A percentile compares a stretch with the other conserved stretches of the same genome.
These are phyloP conservation scores for Lomentospora prolificans DNA, from an alignment of 2,329 filamentous ascomycete genomes.

Conservation along the genomic window DNA sequence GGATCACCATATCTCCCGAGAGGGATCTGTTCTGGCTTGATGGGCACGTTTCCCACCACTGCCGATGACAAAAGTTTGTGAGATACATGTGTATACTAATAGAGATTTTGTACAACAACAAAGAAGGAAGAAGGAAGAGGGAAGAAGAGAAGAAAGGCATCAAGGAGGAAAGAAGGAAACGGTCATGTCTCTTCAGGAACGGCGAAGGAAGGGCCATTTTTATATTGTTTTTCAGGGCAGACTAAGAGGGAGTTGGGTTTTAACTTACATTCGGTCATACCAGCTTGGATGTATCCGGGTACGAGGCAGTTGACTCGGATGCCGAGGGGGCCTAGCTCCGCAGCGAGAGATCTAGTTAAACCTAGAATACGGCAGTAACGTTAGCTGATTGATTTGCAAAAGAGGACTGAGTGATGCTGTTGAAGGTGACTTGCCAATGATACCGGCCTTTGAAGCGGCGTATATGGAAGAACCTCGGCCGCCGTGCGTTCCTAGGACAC, in stretches of 20 bases:
- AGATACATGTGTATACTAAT: background rate
- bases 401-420: background rate
- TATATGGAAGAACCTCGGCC: slow-evolving; percentile 64
- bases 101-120: slow-evolving; percentile 7
- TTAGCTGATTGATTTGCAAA: background rate
- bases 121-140: background rate
- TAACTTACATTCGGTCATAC: slow-evolving; percentile 61
- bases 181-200: background rate
- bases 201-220: background rate
- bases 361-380: slow-evolving; percentile 28
- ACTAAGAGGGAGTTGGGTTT: background rate
- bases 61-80: background rate
- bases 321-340: slow-evolving; percentile 47
- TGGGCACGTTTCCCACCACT: background rate
- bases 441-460: slow-evolving; percentile 70
- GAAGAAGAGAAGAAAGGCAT: background rate
- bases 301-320: slow-evolving; percentile 73
- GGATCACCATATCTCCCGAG: slow-evolving; percentile 53
- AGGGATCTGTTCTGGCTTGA: slow-evolving; percentile 15
- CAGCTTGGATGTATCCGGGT: slow-evolving; percentile 73
- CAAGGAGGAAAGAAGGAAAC: background rate
- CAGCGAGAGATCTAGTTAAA: slow-evolving; percentile 57
- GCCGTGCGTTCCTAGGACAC: slow-evolving; percentile 60
- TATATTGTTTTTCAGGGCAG: background rate
- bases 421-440: slow-evolving; percentile 47